Evolutionary conservation across 1,139 yeast genomes (phyloP).

Genomic region (Sugiyamaella neomexicana): DNA sequence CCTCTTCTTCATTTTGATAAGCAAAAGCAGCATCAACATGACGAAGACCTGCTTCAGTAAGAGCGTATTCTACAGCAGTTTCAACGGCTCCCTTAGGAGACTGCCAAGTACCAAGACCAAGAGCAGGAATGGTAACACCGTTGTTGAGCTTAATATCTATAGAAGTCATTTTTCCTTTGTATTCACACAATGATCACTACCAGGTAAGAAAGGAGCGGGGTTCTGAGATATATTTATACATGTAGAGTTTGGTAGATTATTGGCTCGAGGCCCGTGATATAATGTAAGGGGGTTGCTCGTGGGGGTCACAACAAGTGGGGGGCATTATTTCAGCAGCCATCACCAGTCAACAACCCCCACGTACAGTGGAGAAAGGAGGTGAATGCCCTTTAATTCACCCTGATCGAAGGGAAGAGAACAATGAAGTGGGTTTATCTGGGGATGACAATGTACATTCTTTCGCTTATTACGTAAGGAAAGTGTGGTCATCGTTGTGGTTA

Average conservation of each 20-base stretch:
- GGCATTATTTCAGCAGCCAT: background rate
- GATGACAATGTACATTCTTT: too few relatives aligned
- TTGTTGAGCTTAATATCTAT: slow-evolving; percentile 49
- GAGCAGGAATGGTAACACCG: slow-evolving; percentile 63
- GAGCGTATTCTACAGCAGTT: slow-evolving; percentile 60
- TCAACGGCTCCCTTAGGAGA: slow-evolving; percentile 59
- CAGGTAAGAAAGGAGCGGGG: background rate
- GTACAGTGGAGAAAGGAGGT: background rate
- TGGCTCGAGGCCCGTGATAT: background rate
- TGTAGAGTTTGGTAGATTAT: background rate
- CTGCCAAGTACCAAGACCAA: slow-evolving; percentile 83
- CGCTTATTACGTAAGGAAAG: too few relatives aligned
- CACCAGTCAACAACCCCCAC: background rate
- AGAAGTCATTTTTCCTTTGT: slow-evolving; percentile 28
- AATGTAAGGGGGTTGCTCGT: background rate
- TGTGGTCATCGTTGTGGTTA: too few relatives aligned
- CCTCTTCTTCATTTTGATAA: slow-evolving; percentile 62
- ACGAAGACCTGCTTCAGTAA: slow-evolving; percentile 62
- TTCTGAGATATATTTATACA: background rate
- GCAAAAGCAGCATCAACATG: slow-evolving; percentile 79
- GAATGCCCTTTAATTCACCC: too few relatives aligned
- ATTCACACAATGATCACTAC: background rate
- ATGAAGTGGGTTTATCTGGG: too few relatives aligned
- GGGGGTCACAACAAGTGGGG: background rate
- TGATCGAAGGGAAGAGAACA: too few relatives aligned